Conservation (phyloP, 2,329 filamentous ascomycete species). For the Raffaelea ambrosiae region DNA sequence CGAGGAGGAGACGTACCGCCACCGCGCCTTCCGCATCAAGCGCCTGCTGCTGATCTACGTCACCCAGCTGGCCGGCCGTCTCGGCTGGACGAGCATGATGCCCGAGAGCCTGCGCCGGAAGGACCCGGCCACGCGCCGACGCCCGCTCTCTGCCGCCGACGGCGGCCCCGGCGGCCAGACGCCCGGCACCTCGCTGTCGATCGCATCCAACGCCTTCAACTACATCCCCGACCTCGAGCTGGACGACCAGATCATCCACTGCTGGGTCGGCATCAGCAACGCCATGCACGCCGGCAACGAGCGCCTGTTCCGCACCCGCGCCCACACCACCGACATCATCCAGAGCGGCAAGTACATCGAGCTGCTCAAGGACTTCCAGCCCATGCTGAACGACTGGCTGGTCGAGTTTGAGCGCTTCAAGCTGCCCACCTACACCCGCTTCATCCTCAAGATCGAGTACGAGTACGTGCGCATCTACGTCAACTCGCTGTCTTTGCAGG, state of each 20-base stretch:
- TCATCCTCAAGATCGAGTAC: constrained; percentile 88
- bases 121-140: constrained; percentile 45
- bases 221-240: constrained; percentile 60
- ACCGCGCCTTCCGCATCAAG: constrained; percentile 73
- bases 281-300: constrained; percentile 89
- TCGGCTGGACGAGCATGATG: constrained; percentile 92
- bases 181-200: constrained; percentile 50
- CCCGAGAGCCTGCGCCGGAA: constrained; percentile 56
- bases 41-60: constrained; percentile 83
- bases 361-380: constrained; percentile 72
- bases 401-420: constrained; percentile 72
- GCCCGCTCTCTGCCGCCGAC: constrained; percentile 31
- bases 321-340: constrained; percentile 83
- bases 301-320: constrained; percentile 75
- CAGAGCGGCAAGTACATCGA: constrained; percentile 77
- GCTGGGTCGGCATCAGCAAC: constrained; percentile 89
- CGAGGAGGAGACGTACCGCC: constrained; percentile 68
- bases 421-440: constrained; percentile 55
- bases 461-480: constrained; percentile 92
- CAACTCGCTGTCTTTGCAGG: constrained; percentile 88
- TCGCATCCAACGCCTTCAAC: constrained; percentile 50
- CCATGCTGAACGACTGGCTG: constrained; percentile 70
- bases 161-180: constrained; percentile 52
- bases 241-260: constrained; percentile 67
- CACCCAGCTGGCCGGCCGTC: constrained; percentile 83